These are phyloP conservation scores for Leccinum disarticulatum DNA, from an alignment of 768 basidiomycete species.

Conservation along the genomic window DNA sequence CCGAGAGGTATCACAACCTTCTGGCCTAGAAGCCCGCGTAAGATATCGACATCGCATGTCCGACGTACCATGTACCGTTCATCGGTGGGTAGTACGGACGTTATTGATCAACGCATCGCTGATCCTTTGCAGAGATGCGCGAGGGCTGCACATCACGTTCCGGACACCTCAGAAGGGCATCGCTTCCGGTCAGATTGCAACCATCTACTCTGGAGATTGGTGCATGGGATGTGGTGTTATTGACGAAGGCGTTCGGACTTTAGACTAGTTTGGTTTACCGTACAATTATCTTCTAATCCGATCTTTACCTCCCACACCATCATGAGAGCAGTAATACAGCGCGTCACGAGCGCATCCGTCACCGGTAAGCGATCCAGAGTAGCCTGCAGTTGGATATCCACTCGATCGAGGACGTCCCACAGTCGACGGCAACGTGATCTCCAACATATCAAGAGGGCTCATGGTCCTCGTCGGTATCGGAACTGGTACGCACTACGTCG, in stretches of 20 bases:
- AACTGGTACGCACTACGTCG: slow-evolving; percentile 48
- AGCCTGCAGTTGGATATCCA: neutral
- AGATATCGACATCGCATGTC: slow-evolving; percentile 74
- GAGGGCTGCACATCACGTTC: slow-evolving; percentile 46
- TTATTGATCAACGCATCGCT: slow-evolving; percentile 2
- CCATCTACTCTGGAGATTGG: slow-evolving; percentile 70
- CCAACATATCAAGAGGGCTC: slow-evolving; percentile 79
- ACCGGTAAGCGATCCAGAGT: slow-evolving; percentile 47
- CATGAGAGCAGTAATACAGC: slow-evolving; percentile 88
- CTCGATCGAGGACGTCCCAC: slow-evolving; percentile 8
- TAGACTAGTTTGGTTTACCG: neutral
- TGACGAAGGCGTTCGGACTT: slow-evolving; percentile 18
- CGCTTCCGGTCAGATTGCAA: slow-evolving; percentile 78
- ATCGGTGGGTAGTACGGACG: slow-evolving; percentile 38
- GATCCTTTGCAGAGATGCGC: slow-evolving; percentile 20
- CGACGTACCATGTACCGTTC: slow-evolving; percentile 51
- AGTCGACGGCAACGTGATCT: slow-evolving; percentile 82
- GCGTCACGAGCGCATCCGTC: slow-evolving; percentile 84
- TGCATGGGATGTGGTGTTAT: slow-evolving; percentile 87
- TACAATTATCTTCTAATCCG: neutral
- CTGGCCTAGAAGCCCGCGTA: slow-evolving; percentile 50
- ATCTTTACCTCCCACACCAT: neutral
- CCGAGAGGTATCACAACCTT: slow-evolving; percentile 34
- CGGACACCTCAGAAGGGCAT: slow-evolving; percentile 64
- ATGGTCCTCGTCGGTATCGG: slow-evolving; percentile 93